Conservation (phyloP, 1,284 basidiomycete species). For the Microbotryum intermedium region DNA sequence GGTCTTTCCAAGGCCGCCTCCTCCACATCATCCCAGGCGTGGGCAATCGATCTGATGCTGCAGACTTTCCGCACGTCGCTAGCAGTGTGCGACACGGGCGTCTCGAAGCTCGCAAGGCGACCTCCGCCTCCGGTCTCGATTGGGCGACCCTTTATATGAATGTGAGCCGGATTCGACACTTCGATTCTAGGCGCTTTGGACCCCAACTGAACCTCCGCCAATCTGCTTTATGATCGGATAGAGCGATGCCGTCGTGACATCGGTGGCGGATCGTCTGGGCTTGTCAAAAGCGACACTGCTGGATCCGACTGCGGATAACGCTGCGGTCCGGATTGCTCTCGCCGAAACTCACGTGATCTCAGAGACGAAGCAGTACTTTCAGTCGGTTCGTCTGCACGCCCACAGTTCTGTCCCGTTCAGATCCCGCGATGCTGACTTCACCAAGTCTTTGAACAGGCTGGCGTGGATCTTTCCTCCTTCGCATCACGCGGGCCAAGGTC, state of each 20-base stretch:
- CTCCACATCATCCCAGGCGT: conserved; percentile 81
- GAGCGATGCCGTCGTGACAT: conserved; percentile 80
- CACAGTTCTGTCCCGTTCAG: neutral
- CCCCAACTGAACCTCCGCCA: conserved; percentile 6
- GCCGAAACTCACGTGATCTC: conserved; percentile 94
- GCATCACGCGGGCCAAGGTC: conserved; percentile 50
- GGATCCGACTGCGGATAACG: conserved; percentile 16
- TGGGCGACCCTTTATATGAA: conserved; percentile 98
- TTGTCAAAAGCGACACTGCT: conserved; percentile 58
- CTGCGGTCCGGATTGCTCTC: conserved; percentile 83
- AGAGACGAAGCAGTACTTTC: conserved; percentile 84
- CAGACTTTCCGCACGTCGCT: conserved; percentile 23
- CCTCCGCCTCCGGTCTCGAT: conserved; percentile 67
- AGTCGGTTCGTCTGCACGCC: conserved; percentile 49
- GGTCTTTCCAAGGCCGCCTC: conserved; percentile 82
- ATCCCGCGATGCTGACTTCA: neutral
- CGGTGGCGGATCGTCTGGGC: conserved; percentile 69
- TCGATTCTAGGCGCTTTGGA: neutral
- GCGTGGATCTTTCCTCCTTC: conserved; percentile 46
- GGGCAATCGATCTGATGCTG: conserved; percentile 42
- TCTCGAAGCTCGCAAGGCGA: conserved; percentile 58
- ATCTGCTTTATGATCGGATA: conserved; percentile 37
- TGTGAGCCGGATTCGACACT: conserved; percentile 49
- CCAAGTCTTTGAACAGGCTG: conserved; percentile 36
- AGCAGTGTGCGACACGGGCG: conserved; percentile 48